Conservation (phyloP, 768 basidiomycete species). For the Amanita brunnescens region DNA sequence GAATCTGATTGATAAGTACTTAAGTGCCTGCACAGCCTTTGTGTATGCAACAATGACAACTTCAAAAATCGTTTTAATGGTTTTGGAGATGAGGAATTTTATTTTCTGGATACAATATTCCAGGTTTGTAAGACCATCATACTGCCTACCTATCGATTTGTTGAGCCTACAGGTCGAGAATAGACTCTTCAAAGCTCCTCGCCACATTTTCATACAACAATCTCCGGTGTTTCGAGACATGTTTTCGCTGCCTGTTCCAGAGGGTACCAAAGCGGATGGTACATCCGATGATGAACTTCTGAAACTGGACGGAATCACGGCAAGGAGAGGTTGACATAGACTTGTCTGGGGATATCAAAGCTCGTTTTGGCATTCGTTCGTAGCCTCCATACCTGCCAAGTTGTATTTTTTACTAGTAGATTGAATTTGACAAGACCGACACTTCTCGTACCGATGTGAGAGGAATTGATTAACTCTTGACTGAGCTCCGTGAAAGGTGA, state of each 20-base stretch:
- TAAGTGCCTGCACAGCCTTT: no score
- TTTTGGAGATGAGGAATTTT: neutral
- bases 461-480: no score
- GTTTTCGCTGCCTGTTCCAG: conserved; percentile 1
- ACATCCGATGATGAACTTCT: conserved; percentile 12
- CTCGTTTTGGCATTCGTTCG: neutral
- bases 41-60: neutral
- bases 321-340: neutral
- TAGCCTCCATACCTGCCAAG: neutral
- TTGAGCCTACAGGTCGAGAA: neutral
- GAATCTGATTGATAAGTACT: no score
- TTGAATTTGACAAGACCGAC: no score
- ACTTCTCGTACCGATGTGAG: no score
- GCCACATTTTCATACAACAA: neutral
- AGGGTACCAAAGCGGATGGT: conserved; percentile 3
- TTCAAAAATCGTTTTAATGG: neutral
- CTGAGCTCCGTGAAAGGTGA: no score
- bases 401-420: no score
- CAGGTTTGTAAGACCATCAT: neutral
- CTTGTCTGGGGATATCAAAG: neutral
- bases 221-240: conserved; percentile 3
- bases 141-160: neutral
- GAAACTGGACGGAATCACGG: neutral
- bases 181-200: conserved; percentile 3
- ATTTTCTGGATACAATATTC: conserved; percentile 1